Evolutionary conservation across 2,329 filamentous ascomycete species (phyloP).

Genomic region (Penicillium sp.): DNA sequence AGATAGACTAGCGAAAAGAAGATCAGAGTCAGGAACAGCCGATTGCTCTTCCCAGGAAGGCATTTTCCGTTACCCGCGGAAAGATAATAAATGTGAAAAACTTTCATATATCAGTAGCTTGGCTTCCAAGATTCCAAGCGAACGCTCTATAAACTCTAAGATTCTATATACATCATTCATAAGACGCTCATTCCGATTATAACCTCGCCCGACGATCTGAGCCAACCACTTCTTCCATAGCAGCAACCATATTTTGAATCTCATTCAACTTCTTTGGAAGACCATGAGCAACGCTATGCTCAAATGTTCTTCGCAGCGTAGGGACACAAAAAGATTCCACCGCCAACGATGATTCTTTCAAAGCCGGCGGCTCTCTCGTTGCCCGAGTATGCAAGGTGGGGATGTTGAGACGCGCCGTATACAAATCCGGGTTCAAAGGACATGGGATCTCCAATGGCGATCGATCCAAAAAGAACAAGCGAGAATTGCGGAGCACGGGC

Average conservation of each 20-base stretch:
- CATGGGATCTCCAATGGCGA: slow-evolving; percentile 5
- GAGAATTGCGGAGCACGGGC: neutral
- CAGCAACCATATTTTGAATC: neutral
- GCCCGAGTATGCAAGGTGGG: slow-evolving; percentile 11
- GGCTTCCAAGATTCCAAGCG: too few relatives aligned
- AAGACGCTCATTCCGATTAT: neutral
- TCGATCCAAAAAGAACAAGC: slow-evolving; percentile 4
- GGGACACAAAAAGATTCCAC: slow-evolving; percentile 4
- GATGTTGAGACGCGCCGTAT: slow-evolving; percentile 4
- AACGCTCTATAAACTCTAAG: too few relatives aligned
- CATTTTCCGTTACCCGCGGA: too few relatives aligned
- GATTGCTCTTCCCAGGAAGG: too few relatives aligned
- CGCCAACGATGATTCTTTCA: neutral
- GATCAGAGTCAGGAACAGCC: too few relatives aligned
- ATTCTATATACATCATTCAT: neutral
- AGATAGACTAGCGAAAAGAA: too few relatives aligned
- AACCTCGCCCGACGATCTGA: neutral
- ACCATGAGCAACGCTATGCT: slow-evolving; percentile 6
- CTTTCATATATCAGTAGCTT: too few relatives aligned
- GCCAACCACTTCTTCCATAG: slow-evolving; percentile 1
- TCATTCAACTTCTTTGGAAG: slow-evolving; percentile 1
- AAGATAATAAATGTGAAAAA: too few relatives aligned
- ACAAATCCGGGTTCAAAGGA: slow-evolving; percentile 2
- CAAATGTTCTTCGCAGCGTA: neutral
- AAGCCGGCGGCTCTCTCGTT: slow-evolving; percentile 4